These are phyloP conservation scores for Eutrema japonicum DNA, from an alignment of 345 rosid species.

Conservation along the genomic window DNA sequence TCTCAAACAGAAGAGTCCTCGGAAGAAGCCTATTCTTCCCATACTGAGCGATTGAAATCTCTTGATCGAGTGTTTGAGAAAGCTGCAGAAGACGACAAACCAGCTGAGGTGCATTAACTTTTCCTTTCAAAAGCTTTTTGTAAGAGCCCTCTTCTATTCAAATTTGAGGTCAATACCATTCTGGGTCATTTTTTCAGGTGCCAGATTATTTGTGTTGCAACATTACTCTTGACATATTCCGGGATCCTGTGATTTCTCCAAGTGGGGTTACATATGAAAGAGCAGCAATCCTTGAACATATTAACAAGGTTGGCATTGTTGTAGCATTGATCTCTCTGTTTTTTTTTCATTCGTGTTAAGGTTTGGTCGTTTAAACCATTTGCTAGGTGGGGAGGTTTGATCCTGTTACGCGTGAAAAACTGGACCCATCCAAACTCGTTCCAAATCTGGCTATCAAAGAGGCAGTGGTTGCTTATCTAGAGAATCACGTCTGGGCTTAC, in stretches of 20 bases:
- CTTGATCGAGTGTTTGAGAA: slow-evolving; percentile 63
- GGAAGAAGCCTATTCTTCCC: slow-evolving; percentile 49
- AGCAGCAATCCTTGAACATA: slow-evolving; percentile 84
- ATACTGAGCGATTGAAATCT: slow-evolving; percentile 53
- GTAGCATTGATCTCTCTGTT: background rate
- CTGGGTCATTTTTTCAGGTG: slow-evolving; percentile 55
- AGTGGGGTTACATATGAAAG: slow-evolving; percentile 91
- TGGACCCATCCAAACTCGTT: slow-evolving; percentile 57
- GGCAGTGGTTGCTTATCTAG: slow-evolving; percentile 80
- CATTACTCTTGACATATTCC: slow-evolving; percentile 84
- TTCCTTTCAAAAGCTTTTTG: background rate
- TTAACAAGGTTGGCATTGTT: slow-evolving; percentile 59
- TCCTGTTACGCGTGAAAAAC: slow-evolving; percentile 78
- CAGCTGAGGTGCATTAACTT: slow-evolving; percentile 56
- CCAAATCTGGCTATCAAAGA: slow-evolving; percentile 85
- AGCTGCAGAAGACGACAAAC: slow-evolving; percentile 70
- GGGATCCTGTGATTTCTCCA: slow-evolving; percentile 90
- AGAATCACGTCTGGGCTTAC: slow-evolving; percentile 86
- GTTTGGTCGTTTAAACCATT: slow-evolving; percentile 17
- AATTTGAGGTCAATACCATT: background rate
- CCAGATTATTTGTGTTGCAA: slow-evolving; percentile 90
- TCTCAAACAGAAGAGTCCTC: slow-evolving; percentile 59
- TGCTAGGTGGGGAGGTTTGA: slow-evolving; percentile 83
- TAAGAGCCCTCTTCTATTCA: background rate
- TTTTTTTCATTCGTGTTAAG: background rate